A percentile compares a stretch with the other conserved stretches of the same genome.
Conservation (phyloP, 345 rosid genomes). For the Brassica napus region DNA sequence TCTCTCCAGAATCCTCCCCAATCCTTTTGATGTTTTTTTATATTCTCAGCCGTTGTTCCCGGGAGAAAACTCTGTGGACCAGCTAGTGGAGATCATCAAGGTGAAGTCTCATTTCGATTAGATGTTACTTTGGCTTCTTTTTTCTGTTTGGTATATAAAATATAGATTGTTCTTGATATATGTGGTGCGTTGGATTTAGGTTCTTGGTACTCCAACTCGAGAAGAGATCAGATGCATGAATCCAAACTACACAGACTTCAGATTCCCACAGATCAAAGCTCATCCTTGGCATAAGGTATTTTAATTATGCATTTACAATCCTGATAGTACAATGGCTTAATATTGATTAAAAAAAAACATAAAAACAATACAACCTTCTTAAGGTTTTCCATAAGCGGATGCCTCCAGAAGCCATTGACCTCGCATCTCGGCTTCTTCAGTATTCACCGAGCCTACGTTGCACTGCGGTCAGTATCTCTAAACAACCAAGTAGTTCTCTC, state of each 20-base stretch:
- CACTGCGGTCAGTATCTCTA: constrained; percentile 62
- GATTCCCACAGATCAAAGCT: constrained; percentile 77
- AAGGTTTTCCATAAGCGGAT: constrained; percentile 77
- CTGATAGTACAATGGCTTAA: constrained; percentile 5
- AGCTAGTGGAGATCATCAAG: constrained; percentile 86
- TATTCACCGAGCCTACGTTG: constrained; percentile 82
- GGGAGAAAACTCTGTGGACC: constrained; percentile 84
- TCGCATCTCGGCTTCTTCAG: constrained; percentile 78
- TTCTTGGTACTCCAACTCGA: constrained; percentile 89
- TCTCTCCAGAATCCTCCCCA: neutral
- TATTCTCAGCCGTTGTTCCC: constrained; percentile 67
- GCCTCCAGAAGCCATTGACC: constrained; percentile 94
- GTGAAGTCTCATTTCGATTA: constrained; percentile 22
- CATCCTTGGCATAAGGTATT: constrained; percentile 89
- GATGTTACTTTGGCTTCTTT: neutral
- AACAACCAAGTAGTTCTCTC: neutral
- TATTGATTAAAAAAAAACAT: neutral
- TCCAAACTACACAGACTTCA: constrained; percentile 77
- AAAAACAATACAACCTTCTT: neutral
- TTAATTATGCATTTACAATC: neutral
- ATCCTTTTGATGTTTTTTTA: neutral
- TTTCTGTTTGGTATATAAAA: neutral
- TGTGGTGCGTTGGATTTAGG: constrained; percentile 46
- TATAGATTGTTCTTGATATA: neutral
- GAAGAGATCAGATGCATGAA: constrained; percentile 95